Evolutionary conservation across 139 green algal species (phyloP).

Genomic region (Protoeuglena noctilucae): DNA sequence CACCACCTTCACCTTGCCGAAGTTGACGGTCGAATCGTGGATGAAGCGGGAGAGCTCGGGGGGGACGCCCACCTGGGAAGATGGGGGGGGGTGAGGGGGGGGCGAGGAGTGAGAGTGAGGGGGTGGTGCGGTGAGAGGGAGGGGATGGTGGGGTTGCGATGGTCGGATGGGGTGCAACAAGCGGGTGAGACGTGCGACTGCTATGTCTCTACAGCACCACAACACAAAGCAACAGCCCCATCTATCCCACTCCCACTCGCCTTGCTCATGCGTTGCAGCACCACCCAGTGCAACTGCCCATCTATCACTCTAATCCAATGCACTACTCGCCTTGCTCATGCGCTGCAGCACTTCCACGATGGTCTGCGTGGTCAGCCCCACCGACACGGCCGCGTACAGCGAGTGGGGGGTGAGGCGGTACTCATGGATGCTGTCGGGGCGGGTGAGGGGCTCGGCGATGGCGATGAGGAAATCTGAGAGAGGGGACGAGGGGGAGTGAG

Average conservation of each 20-base stretch:
- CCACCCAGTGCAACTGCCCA: too few relatives aligned
- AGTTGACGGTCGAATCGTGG: slow-evolving; percentile 73
- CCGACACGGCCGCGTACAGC: slow-evolving; percentile 89
- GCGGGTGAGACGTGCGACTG: too few relatives aligned
- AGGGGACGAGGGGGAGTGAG: slow-evolving; percentile 14
- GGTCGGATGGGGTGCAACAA: too few relatives aligned
- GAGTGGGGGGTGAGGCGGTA: slow-evolving; percentile 90
- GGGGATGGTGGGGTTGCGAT: too few relatives aligned
- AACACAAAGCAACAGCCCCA: too few relatives aligned
- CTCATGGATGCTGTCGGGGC: slow-evolving; percentile 79
- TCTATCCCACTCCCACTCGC: too few relatives aligned
- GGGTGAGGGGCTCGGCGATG: slow-evolving; percentile 83
- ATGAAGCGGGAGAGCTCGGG: slow-evolving; percentile 68
- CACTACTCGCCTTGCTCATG: slow-evolving; percentile 39
- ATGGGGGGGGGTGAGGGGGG: too few relatives aligned
- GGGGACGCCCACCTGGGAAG: slow-evolving; percentile 46
- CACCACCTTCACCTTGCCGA: slow-evolving; percentile 95
- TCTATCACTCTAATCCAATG: too few relatives aligned
- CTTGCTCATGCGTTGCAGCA: too few relatives aligned
- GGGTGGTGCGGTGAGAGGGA: too few relatives aligned
- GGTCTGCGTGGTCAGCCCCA: slow-evolving; percentile 77
- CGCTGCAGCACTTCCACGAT: slow-evolving; percentile 79
- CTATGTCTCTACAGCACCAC: too few relatives aligned
- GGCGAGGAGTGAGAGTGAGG: too few relatives aligned
- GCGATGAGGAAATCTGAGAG: slow-evolving; percentile 97